Conservation (phyloP, 495 filamentous ascomycete genomes). For the Massariosphaeria phaeospora region DNA sequence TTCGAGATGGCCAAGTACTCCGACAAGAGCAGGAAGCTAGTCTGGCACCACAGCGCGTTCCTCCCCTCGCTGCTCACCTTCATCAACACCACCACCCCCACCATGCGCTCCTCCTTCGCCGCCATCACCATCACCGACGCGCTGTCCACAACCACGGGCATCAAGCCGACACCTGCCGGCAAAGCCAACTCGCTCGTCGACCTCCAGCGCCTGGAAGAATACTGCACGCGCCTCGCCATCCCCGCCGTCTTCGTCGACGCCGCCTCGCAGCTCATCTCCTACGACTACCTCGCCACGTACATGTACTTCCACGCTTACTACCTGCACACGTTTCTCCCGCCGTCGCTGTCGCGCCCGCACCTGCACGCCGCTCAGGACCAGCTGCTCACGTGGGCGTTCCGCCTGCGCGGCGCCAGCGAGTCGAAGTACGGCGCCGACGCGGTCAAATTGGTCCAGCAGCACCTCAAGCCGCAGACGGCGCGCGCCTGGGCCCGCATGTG, state of each 20-base stretch:
- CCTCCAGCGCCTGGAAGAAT: conserved; percentile 1
- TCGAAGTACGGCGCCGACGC: not conserved
- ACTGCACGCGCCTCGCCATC: conserved; percentile 4
- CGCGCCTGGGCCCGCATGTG: not conserved
- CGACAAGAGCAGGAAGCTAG: not conserved
- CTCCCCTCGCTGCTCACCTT: conserved; percentile 12
- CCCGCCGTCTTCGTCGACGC: conserved; percentile 8
- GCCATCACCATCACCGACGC: conserved; percentile 8
- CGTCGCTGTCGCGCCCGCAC: not conserved
- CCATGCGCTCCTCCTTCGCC: not conserved
- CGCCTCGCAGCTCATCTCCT: not conserved
- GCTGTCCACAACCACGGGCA: not conserved
- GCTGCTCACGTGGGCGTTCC: conserved; percentile 13
- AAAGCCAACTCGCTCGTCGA: not conserved
- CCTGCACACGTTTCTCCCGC: conserved; percentile 9
- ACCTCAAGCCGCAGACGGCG: not conserved
- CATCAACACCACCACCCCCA: conserved; percentile 3
- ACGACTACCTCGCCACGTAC: conserved; percentile 12
- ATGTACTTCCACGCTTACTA: conserved; percentile 20
- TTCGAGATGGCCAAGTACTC: not conserved
- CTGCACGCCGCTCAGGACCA: conserved; percentile 1
- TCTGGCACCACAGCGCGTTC: conserved; percentile 24
- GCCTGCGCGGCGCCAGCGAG: conserved; percentile 4
- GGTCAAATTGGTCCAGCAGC: not conserved
- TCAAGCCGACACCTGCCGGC: not conserved